phyloP scores from a whole-genome alignment of 352 stramenopile genomes.

The Globisporangium takayamanum region DNA sequence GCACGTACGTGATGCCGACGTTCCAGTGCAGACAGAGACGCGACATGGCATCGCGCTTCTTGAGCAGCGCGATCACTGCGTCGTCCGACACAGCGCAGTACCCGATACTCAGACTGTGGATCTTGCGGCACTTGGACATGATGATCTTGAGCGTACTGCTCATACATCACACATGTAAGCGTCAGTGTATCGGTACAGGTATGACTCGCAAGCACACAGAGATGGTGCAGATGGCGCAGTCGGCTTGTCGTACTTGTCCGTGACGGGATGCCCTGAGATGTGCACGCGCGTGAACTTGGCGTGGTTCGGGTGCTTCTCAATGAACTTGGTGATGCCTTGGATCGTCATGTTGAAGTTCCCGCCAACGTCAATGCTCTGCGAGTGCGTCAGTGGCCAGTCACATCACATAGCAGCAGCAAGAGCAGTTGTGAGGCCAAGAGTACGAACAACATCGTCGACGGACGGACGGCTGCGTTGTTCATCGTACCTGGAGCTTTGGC shows the following conservation, averaged over 20 bases:
- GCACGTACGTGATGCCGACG: conserved; percentile 76
- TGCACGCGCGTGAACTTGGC: conserved; percentile 85
- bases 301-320: conserved; percentile 87
- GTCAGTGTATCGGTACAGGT: neutral
- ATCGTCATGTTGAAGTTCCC: conserved; percentile 90
- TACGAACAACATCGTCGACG: neutral
- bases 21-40: conserved; percentile 84
- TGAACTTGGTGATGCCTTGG: conserved; percentile 77
- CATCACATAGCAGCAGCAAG: neutral
- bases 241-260: conserved; percentile 53
- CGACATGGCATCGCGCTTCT: conserved; percentile 74
- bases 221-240: neutral
- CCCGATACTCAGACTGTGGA: conserved; percentile 80
- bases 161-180: neutral
- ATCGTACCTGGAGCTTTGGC: conserved; percentile 67
- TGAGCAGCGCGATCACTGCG: conserved; percentile 77
- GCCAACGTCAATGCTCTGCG: conserved; percentile 78
- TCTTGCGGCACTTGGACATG: conserved; percentile 86
- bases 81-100: conserved; percentile 86
- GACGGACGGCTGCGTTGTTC: neutral
- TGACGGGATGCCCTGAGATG: conserved; percentile 76
- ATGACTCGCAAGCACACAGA: neutral
- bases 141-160: conserved; percentile 79
- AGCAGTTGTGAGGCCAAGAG: neutral
- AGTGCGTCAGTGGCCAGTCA: neutral